Evolutionary conservation across 495 filamentous ascomycete genomes (phyloP), one percentile per base, ranked within the genome.

Genomic region (Lindgomyces ingoldianus): DNA sequence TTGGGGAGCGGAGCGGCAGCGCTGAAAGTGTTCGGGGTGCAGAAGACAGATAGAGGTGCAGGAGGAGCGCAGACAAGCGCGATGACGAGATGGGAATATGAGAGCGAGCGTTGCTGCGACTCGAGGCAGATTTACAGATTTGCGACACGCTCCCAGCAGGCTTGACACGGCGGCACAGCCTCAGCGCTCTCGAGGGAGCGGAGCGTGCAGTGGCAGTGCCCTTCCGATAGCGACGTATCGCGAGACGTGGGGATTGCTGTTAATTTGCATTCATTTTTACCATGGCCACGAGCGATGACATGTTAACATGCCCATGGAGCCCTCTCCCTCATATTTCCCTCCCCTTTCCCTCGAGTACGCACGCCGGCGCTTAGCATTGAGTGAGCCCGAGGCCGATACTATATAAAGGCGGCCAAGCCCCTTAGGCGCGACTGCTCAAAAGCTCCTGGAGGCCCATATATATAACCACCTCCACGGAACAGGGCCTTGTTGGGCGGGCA

Each of bases 101-200:
- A 45, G 25, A 11, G 56, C n/a, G 53, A 69, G 52, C 46, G 30
- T 64, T 14, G 46, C 27, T 48, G 53, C 60, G 36, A 68, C 66
- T 69, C 66, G 66, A 69, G 66, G 66, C 66, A 69, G 66, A 69
- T 63, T 68, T 60, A 33, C 64, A 67, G 64, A 62, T 48, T 21
- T 68, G 59, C 65, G 57, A 61, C 45, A 41, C 56, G 45, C 57
- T 27, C 24, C 27, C 3, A 21, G 26, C 42, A 6, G 57, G 44
- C 12, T 50, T 27, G 22, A 27, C 42, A 27, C 22, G 42, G 30
- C 47, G 21, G 46, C 57, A 62, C 57, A 67, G 63, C 63, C 63
- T 60, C 63, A 66, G 62, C 51, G 25, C 54, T 36, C 39, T 24
- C 24, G 30, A 12, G 24, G 29, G 27, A 21, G 44, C 46, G 45